Conservation (phyloP, 2,329 filamentous ascomycete species). For the Magnaporthiopsis rhizophila region DNA sequence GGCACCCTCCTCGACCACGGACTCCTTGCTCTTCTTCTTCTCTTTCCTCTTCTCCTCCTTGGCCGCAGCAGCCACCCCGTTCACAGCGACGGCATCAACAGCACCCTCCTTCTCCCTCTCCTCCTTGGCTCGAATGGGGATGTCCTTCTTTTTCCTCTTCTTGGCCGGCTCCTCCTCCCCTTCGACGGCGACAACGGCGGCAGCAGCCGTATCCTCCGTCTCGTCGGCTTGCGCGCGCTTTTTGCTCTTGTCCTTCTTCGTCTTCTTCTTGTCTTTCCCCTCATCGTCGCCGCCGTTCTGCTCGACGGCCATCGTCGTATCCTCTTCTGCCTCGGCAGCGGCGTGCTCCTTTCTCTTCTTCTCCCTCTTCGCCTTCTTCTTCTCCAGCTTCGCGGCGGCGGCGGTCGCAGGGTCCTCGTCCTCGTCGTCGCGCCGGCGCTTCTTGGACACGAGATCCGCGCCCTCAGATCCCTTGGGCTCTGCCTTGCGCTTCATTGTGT, state of each 20-base stretch:
- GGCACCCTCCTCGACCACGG: not conserved
- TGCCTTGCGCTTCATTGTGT: constrained; percentile 3
- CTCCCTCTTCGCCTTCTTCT: constrained; percentile 27
- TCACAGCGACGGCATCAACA: not conserved
- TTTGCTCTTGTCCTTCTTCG: constrained; percentile 5
- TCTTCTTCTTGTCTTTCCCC: not conserved
- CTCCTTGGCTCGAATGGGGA: not conserved
- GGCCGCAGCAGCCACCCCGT: not conserved
- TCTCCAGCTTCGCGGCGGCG: constrained; percentile 15
- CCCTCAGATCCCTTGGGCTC: not conserved
- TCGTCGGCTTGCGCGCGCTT: not conserved
- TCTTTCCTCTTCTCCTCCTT: not conserved
- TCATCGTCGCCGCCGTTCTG: constrained; percentile 1
- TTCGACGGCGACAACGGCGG: not conserved
- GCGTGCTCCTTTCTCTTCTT: constrained; percentile 21
- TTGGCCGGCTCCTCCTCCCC: not conserved
- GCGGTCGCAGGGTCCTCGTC: constrained; percentile 10
- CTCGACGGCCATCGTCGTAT: no score
- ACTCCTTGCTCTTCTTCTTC: constrained; percentile 2
- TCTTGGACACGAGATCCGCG: constrained; percentile 13
- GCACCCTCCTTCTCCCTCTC: no score
- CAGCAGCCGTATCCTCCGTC: not conserved
- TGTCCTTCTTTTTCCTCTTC: constrained; percentile 2
- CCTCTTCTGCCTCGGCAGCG: constrained; percentile 5
- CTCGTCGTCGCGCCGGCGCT: constrained; percentile 19